Evolutionary conservation across 1,139 yeast genomes (phyloP).

Genomic region (Debaryomyces coudertii): DNA sequence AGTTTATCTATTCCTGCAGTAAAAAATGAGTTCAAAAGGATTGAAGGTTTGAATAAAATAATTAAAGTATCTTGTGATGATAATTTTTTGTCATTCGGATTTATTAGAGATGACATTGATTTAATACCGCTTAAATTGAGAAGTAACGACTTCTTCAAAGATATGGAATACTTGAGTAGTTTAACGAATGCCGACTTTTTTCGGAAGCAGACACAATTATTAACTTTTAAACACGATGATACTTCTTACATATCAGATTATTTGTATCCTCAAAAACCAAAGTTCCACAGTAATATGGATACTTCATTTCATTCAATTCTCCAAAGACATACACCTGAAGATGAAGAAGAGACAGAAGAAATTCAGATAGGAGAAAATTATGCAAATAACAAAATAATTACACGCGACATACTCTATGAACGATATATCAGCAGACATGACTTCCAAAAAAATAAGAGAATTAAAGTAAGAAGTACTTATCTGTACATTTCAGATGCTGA

Average conservation of each 20-base stretch:
- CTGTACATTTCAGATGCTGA: constrained; percentile 18
- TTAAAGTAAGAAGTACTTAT: constrained; percentile 20
- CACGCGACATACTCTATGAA: constrained; percentile 22
- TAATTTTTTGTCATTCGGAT: constrained; percentile 67
- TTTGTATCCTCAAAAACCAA: constrained; percentile 25
- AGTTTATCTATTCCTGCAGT: constrained; percentile 27
- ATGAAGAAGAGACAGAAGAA: constrained; percentile 18
- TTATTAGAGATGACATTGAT: constrained; percentile 66
- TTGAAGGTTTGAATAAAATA: constrained; percentile 57
- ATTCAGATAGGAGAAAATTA: neutral
- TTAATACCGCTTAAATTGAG: constrained; percentile 52
- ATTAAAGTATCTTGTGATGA: constrained; percentile 68
- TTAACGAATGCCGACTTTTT: constrained; percentile 26
- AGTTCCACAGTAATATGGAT: constrained; percentile 12
- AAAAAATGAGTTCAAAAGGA: constrained; percentile 55
- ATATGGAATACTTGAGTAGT: constrained; percentile 56
- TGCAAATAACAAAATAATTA: neutral
- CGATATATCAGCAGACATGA: constrained; percentile 23
- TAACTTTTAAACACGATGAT: constrained; percentile 23
- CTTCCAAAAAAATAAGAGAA: constrained; percentile 18
- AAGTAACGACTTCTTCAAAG: constrained; percentile 47
- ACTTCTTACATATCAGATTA: constrained; percentile 32
- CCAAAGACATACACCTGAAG: constrained; percentile 21
- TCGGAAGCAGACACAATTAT: constrained; percentile 42
- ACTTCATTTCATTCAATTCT: neutral